These are phyloP conservation scores for Aspergillus carlsbadensis DNA, from an alignment of 495 filamentous ascomycete species.

Conservation along the genomic window DNA sequence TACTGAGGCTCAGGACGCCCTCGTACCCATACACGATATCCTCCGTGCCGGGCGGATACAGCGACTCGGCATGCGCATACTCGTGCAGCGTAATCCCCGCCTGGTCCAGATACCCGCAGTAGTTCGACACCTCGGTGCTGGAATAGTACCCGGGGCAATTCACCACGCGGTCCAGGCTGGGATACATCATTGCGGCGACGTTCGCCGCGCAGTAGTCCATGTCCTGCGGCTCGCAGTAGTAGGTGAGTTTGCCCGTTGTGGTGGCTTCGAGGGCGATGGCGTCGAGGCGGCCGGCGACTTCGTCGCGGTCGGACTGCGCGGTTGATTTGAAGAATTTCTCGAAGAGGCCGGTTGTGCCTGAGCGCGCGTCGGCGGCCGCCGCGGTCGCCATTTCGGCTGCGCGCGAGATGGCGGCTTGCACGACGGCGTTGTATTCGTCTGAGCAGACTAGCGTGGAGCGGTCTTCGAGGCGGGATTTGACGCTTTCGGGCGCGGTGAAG, in stretches of 20 bases:
- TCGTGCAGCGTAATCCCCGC: slow-evolving; percentile 17
- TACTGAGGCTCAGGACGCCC: slow-evolving; percentile 8
- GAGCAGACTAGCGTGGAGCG: slow-evolving; percentile 17
- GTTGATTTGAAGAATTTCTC: slow-evolving; percentile 21
- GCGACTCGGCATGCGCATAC: slow-evolving; percentile 13
- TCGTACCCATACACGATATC: slow-evolving; percentile 20
- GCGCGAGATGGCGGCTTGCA: slow-evolving; percentile 9
- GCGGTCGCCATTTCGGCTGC: slow-evolving; percentile 20
- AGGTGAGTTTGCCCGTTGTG: slow-evolving; percentile 12
- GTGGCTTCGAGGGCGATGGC: slow-evolving; percentile 20
- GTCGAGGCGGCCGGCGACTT: slow-evolving; percentile 17
- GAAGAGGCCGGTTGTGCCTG: slow-evolving; percentile 8
- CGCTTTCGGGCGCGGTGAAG: slow-evolving; percentile 9
- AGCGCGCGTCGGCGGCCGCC: slow-evolving; percentile 17
- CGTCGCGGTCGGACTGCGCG: slow-evolving; percentile 1
- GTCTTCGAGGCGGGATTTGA: not conserved
- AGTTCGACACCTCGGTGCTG: not conserved
- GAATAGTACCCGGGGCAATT: slow-evolving; percentile 22
- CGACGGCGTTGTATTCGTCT: slow-evolving; percentile 13
- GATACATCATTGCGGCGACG: slow-evolving; percentile 20
- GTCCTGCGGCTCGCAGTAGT: slow-evolving; percentile 17
- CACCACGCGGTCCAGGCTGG: slow-evolving; percentile 14
- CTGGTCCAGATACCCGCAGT: slow-evolving; percentile 18
- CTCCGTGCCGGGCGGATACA: slow-evolving; percentile 19
- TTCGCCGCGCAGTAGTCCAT: slow-evolving; percentile 18